A percentile compares a stretch with the other conserved stretches of the same genome.
Conservation (phyloP, 2,329 filamentous ascomycete genomes). For the Cladophialophora exuberans region DNA sequence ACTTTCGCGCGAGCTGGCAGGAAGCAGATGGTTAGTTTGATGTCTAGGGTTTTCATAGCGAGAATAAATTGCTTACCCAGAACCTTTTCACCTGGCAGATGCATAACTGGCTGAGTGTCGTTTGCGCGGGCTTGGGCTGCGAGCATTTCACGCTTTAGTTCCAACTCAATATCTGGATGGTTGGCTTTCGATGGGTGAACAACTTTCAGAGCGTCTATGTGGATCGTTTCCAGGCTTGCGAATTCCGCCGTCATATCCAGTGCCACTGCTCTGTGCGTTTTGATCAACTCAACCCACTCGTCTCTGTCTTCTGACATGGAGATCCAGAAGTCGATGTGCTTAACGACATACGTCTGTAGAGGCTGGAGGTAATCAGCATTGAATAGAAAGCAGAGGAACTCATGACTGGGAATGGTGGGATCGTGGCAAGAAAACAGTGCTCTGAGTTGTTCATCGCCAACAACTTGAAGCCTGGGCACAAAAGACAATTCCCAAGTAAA, state of each 20-base stretch:
- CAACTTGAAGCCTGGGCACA: neutral
- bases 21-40: neutral
- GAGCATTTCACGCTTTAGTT: neutral
- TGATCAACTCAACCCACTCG: neutral
- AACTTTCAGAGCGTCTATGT: neutral
- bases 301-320: neutral
- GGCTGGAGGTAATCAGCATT: neutral
- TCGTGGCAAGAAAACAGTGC: neutral
- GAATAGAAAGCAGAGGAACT: neutral
- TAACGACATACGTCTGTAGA: neutral
- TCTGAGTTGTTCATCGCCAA: slow-evolving; percentile 1
- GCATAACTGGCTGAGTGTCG: neutral
- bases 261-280: neutral
- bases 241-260: neutral
- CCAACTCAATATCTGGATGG: neutral
- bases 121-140: neutral
- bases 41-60: neutral
- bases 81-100: neutral
- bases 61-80: neutral
- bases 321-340: neutral
- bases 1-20: neutral
- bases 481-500: neutral
- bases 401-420: neutral
- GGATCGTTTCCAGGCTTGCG: neutral
- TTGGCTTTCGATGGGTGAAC: neutral